A percentile compares a stretch with the other conserved stretches of the same genome.
Conservation (phyloP, 768 basidiomycete genomes). For the Amanita exitialis region DNA sequence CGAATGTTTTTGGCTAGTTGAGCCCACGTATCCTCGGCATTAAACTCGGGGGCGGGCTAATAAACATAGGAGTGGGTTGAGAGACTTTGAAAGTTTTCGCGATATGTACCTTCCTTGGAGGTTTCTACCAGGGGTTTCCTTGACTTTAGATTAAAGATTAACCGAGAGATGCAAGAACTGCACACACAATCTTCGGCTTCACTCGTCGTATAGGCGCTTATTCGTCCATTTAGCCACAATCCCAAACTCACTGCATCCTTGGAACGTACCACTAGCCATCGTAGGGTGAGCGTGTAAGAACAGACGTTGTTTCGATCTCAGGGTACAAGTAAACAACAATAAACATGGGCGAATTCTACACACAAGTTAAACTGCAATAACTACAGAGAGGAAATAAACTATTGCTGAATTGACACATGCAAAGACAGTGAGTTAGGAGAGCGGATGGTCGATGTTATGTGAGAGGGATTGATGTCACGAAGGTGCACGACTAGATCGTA, state of each 20-base stretch:
- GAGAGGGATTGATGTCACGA: slow-evolving; percentile 31
- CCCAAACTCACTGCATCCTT: not conserved
- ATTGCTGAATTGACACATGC: slow-evolving; percentile 1
- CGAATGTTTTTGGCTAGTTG: slow-evolving; percentile 77
- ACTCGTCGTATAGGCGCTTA: not conserved
- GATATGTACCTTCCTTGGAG: slow-evolving; percentile 31
- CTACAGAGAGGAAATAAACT: not conserved
- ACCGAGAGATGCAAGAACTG: slow-evolving; percentile 4
- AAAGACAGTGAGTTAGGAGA: not conserved
- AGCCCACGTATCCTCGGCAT: slow-evolving; percentile 79
- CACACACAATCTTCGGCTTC: slow-evolving; percentile 8
- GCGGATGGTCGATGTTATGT: not conserved
- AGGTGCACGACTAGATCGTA: slow-evolving; percentile 56
- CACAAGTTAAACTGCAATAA: not conserved
- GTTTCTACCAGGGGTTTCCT: slow-evolving; percentile 23
- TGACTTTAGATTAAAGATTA: slow-evolving; percentile 2
- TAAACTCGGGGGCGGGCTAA: slow-evolving; percentile 66
- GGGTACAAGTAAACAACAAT: slow-evolving; percentile 1
- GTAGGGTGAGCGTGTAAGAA: not conserved
- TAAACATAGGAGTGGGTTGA: slow-evolving; percentile 1
- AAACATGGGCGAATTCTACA: not conserved
- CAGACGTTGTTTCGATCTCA: slow-evolving; percentile 1
- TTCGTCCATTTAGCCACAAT: not conserved
- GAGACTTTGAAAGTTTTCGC: not conserved
- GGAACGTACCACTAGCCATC: slow-evolving; percentile 12